Base-by-base conservation (phyloP, 164 flowering plant species). In the Chimonanthus salicifolius region DNA sequence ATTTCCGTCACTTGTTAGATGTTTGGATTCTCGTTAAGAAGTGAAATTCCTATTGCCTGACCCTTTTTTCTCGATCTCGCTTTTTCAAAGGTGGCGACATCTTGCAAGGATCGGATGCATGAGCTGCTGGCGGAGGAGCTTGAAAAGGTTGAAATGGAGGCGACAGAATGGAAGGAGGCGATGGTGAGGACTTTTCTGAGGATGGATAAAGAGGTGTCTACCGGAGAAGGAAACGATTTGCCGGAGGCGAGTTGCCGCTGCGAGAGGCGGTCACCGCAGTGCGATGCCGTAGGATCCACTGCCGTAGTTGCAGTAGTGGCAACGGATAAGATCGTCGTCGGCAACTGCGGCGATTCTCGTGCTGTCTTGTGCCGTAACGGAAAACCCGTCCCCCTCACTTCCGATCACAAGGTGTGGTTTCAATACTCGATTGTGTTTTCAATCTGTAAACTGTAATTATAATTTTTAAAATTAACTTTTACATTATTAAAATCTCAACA, bases 271-370 rank as follows among this genome's bases (percentile, higher is more conserved):
- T 75, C 87, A 10, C 93, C 94, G 5, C 87, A 90, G 62, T 88
- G 97, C 76, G 96, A 92, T 45, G 90, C 97, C 49, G 98, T 94
- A 2, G 98, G 97, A 71, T 92, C 98, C 2, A 92, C 98, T 2
- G 98, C 96, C 7, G 98, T 92, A 7, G 94, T 90, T 6, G 85
- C 97, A 0, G 73, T 94, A 4, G 86, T 94, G 2, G 79, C 91
- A 0, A 88, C 91, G 0, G 88, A 88, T 2, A 86, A 87, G 71
- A 89, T 94, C 75, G 62, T 88, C 62, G 92, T 90, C 47, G 88
- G 96, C 2, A 92, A 92, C 77, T 94, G 97, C 62, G 97, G 97
- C 45, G 98, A 94, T 64, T 94, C 98, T 0, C 85, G 97, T 2
- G 97, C 97, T n/a, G 92, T 92, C 1, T 83, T 94, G 43, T 83